Evolutionary conservation across 768 basidiomycete species (phyloP), one percentile per base, ranked within the genome.

Genomic region (Agrocybe chaxingu): DNA sequence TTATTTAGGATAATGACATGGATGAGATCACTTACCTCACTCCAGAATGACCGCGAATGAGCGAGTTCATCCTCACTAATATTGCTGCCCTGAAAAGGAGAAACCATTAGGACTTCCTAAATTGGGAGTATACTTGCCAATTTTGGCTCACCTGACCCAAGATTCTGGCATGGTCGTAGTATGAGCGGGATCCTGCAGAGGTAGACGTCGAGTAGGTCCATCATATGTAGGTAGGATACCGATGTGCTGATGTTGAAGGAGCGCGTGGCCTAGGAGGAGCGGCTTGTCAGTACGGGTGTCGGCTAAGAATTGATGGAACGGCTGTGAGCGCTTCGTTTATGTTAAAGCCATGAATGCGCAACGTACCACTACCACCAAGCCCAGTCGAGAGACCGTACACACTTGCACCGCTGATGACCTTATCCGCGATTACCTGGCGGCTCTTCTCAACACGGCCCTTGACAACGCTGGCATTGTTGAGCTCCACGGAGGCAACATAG

Each of bases 81-180:
- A 51, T 51, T 3, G 50, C 43, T 12, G 44, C 50, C 2, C 50
- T 44, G 31, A 16, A 50, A 38, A 7, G 45, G 35, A 18, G 35
- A 32, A 43, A 19, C 44, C 42, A 30, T 44, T 35, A 7, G 49
- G 42, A n/a, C 34, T 24, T 50, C 49, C 12, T 44, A 50, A 11
- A 43, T 44, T n/a, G 42, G 49, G 11, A 50, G 42, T 18, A 44
- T 36, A 3, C 2, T 24, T 24, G 3, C 24, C 24, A 5, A 3
- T 24, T 24, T 13, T 8, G 9, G 50, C 51, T 45, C 54, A 75
- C 74, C 90, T 81, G 41, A 92, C 91, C 88, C 92, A 93, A 3
- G 91, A 72, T 54, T 89, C 85, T 2, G 92, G 92, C 89, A 94
- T 92, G 46, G 73, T 80, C 32, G 81, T 81, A 8, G 85, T 80